A percentile compares a stretch with the other conserved stretches of the same genome.
These are phyloP conservation scores for Flaveria robusta DNA, from an alignment of 129 eudicot species.

Conservation along the genomic window DNA sequence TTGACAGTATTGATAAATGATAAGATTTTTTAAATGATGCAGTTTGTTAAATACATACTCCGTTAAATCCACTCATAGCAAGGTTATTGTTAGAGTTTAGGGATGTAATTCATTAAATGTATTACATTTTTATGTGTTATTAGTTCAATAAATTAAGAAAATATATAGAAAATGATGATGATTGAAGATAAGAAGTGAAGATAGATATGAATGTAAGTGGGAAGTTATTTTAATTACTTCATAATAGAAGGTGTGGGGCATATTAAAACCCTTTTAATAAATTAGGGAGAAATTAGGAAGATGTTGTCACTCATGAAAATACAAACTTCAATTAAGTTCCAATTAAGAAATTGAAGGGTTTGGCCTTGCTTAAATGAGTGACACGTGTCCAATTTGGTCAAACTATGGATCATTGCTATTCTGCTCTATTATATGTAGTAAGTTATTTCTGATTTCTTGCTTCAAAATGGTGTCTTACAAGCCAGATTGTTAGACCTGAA, in stretches of 20 bases:
- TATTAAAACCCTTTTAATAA: not conserved
- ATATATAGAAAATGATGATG: not conserved
- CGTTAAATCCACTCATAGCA: too few species aligned
- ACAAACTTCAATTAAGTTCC: not conserved
- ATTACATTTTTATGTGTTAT: not conserved
- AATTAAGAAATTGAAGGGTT: not conserved
- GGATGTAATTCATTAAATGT: not conserved
- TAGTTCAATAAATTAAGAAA: not conserved
- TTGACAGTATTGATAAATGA: not conserved
- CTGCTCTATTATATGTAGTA: not conserved
- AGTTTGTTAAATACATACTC: not conserved
- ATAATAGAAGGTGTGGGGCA: not conserved
- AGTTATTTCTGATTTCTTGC: constrained; percentile 7
- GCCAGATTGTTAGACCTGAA: constrained; percentile 72
- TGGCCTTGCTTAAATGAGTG: not conserved
- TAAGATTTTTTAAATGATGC: not conserved
- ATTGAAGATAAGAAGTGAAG: constrained; percentile 5
- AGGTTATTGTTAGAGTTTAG: too few species aligned
- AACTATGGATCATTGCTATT: not conserved
- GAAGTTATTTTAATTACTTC: not conserved
- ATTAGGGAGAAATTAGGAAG: constrained; percentile 1
- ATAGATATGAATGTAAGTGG: constrained; percentile 1
- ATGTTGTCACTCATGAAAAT: not conserved
- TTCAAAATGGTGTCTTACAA: constrained; percentile 18
- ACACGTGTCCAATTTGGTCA: not conserved